These are phyloP conservation scores for Bryoglossum gracile DNA, from an alignment of 495 filamentous ascomycete species.

Conservation along the genomic window DNA sequence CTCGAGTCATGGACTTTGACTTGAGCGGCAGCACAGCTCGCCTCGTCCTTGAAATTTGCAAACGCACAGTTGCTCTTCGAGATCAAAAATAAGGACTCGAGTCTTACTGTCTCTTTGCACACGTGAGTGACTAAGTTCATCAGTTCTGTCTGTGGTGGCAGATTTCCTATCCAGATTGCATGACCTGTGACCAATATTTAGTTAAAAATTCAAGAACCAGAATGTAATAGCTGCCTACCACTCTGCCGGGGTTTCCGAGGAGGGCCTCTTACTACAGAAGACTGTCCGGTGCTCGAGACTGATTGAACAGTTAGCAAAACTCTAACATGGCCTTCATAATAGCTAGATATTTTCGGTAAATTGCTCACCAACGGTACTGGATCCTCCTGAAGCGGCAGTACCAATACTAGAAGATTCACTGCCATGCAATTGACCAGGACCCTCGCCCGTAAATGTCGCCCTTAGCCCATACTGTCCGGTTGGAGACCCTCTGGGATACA, in stretches of 20 bases:
- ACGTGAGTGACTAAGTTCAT: conserved; percentile 85
- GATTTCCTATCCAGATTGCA: conserved; percentile 94
- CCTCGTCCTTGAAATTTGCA: conserved; percentile 87
- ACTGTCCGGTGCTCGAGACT: conserved; percentile 30
- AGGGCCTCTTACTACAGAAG: conserved; percentile 68
- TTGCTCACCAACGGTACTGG: too few relatives aligned
- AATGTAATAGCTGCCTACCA: conserved; percentile 13
- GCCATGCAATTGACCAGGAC: not conserved
- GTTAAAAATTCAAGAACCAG: conserved; percentile 10
- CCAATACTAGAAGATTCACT: conserved; percentile 15
- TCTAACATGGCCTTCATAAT: too few relatives aligned
- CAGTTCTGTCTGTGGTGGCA: conserved; percentile 74
- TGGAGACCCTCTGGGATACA: conserved; percentile 5
- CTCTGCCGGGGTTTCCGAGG: conserved; percentile 64
- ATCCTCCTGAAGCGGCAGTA: too few relatives aligned
- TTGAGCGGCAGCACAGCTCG: conserved; percentile 68
- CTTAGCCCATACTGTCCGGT: conserved; percentile 11
- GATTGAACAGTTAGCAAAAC: conserved; percentile 7
- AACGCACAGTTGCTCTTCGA: conserved; percentile 98
- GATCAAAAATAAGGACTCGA: conserved; percentile 90
- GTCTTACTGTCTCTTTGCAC: conserved; percentile 65
- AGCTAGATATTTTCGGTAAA: too few relatives aligned
- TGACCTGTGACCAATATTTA: conserved; percentile 50
- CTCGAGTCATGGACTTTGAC: conserved; percentile 83
- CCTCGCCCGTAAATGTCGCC: conserved; percentile 11